phyloP scores from a whole-genome alignment of 2,329 filamentous ascomycete genomes.

The Blastomyces gilchristii region DNA sequence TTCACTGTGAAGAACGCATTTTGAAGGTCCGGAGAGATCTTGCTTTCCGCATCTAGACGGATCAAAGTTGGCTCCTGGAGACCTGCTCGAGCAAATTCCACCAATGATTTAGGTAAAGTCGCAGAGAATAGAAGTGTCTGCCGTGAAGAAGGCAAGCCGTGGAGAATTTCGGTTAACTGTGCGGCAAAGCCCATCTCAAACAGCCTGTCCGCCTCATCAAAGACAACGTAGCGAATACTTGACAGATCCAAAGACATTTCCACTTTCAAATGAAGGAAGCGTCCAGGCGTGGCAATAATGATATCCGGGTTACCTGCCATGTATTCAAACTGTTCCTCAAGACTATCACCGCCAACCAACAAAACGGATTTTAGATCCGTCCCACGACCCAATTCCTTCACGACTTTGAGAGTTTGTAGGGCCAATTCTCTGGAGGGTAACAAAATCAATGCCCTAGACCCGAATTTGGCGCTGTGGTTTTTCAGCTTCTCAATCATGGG shows the following conservation, averaged over 20 bases:
- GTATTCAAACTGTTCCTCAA: conserved; percentile 87
- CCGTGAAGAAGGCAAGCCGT: conserved; percentile 70
- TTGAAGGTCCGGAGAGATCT: conserved; percentile 91
- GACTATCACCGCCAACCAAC: conserved; percentile 84
- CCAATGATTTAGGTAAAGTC: conserved; percentile 82
- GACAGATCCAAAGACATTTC: conserved; percentile 91
- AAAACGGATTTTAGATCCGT: conserved; percentile 86
- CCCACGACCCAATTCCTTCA: conserved; percentile 83
- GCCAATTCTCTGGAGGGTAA: conserved; percentile 91
- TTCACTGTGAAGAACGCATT: conserved; percentile 93
- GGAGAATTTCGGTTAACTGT: conserved; percentile 84
- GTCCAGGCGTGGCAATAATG: conserved; percentile 90
- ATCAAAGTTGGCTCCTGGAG: conserved; percentile 86
- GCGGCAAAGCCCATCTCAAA: conserved; percentile 98
- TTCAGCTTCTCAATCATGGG: conserved; percentile 95
- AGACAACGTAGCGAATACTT: conserved; percentile 87
- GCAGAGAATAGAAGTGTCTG: conserved; percentile 94
- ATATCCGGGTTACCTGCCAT: conserved; percentile 96
- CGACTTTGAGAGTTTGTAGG: conserved; percentile 87
- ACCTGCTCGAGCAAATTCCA: conserved; percentile 90
- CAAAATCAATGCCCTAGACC: conserved; percentile 74
- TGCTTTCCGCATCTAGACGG: conserved; percentile 84
- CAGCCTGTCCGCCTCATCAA: conserved; percentile 90
- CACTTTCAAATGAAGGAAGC: conserved; percentile 92
- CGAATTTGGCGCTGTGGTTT: conserved; percentile 75